Percentiles rank a stretch among this genome's conserved stretches.
phyloP scores from a whole-genome alignment of 495 filamentous ascomycete species.

The Penicillium canariense region DNA sequence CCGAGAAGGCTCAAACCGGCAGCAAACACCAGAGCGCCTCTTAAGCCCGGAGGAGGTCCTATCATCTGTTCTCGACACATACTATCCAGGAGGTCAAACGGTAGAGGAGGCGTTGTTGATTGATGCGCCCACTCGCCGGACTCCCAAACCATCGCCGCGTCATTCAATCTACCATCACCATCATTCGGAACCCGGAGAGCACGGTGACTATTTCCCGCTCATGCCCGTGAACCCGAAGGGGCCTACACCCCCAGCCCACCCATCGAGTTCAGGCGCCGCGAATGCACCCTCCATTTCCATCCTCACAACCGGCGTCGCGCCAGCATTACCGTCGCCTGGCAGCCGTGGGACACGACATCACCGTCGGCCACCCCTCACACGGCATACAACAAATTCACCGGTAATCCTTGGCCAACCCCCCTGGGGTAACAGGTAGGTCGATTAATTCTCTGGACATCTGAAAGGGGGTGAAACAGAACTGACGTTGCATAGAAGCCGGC shows the following conservation, averaged over 20 bases:
- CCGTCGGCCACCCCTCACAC: conserved; percentile 44
- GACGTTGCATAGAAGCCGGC: conserved; percentile 28
- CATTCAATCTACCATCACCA: conserved; percentile 55
- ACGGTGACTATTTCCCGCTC: conserved; percentile 85
- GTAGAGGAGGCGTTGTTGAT: conserved; percentile 91
- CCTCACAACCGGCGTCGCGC: conserved; percentile 73
- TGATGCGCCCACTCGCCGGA: conserved; percentile 77
- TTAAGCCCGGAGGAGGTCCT: conserved; percentile 89
- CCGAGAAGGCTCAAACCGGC: conserved; percentile 46
- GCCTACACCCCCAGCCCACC: conserved; percentile 37
- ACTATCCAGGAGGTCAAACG: conserved; percentile 84
- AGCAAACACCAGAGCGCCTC: conserved; percentile 57
- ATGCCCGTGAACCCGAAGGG: conserved; percentile 58
- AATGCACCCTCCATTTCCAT: conserved; percentile 66
- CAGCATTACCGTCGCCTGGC: conserved; percentile 82
- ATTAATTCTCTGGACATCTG: neutral
- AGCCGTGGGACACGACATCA: conserved; percentile 48
- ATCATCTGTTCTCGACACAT: conserved; percentile 70
- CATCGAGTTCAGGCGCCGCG: conserved; percentile 32
- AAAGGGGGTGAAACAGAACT: conserved; percentile 6
- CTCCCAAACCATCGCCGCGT: conserved; percentile 78
- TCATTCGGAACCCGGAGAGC: conserved; percentile 65
- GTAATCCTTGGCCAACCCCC: conserved; percentile 52
- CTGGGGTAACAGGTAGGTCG: conserved; percentile 32
- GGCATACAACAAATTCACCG: conserved; percentile 81